These are phyloP conservation scores for Neurospora hispaniola DNA, from an alignment of 495 filamentous ascomycete species.

Conservation along the genomic window DNA sequence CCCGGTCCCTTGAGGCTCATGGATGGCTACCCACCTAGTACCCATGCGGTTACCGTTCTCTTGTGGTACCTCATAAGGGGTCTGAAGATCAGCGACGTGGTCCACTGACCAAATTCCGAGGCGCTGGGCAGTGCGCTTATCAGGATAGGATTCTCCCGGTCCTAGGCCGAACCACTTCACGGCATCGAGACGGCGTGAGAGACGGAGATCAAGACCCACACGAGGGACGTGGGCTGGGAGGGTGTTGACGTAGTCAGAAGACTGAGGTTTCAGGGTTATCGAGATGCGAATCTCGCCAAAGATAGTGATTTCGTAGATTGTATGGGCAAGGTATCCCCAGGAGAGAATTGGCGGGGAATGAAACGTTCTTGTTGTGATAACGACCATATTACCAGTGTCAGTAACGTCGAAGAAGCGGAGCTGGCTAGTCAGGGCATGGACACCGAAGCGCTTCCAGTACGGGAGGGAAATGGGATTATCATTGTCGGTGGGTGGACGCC, in stretches of 20 bases:
- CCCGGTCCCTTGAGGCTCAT: background rate
- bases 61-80: constrained; percentile 52
- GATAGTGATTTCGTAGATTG: constrained; percentile 36
- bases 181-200: constrained; percentile 25
- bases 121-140: constrained; percentile 47
- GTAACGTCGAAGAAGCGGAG: constrained; percentile 29
- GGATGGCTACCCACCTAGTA: constrained; percentile 41
- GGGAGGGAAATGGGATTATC: constrained; percentile 34
- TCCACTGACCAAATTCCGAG: constrained; percentile 37
- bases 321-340: constrained; percentile 43
- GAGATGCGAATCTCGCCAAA: constrained; percentile 34
- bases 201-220: constrained; percentile 39
- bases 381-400: constrained; percentile 18
- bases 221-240: constrained; percentile 43
- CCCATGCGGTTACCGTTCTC: constrained; percentile 53
- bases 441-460: constrained; percentile 28
- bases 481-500: constrained; percentile 48
- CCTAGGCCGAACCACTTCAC: constrained; percentile 52
- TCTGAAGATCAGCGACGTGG: constrained; percentile 37
- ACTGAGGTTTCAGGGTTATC: constrained; percentile 23
- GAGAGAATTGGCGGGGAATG: constrained; percentile 41
- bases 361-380: constrained; percentile 26
- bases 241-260: constrained; percentile 11
- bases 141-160: constrained; percentile 51
- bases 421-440: constrained; percentile 28